These are phyloP conservation scores for Rhodotorula taiwanensis DNA, from an alignment of 768 basidiomycete species.

Conservation along the genomic window DNA sequence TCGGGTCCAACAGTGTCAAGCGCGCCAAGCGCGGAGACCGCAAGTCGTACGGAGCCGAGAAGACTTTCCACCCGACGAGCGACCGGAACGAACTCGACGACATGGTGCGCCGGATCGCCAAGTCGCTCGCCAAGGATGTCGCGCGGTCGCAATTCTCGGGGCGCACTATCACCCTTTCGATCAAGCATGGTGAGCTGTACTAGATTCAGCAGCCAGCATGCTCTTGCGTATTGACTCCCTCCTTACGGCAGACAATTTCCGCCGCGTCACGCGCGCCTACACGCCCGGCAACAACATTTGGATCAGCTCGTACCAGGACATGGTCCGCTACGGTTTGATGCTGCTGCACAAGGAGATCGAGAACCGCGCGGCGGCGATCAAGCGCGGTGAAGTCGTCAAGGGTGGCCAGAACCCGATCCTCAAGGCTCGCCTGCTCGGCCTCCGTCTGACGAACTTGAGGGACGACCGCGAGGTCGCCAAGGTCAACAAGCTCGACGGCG, in stretches of 20 bases:
- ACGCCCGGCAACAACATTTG: constrained; percentile 68
- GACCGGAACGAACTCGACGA: constrained; percentile 11
- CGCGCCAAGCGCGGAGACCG: constrained; percentile 70
- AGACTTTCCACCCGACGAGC: constrained; percentile 10
- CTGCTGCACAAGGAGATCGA: constrained; percentile 74
- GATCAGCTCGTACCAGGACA: constrained; percentile 56
- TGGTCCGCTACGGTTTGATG: constrained; percentile 76
- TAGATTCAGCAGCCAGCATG: neutral
- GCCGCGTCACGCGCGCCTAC: constrained; percentile 80
- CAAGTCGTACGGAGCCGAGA: constrained; percentile 86
- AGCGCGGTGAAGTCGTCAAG: constrained; percentile 23
- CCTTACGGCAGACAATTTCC: constrained; percentile 59
- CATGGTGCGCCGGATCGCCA: constrained; percentile 58
- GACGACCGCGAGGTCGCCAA: constrained; percentile 49
- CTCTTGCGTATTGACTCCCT: neutral
- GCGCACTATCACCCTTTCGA: constrained; percentile 72
- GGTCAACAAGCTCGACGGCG: constrained; percentile 27
- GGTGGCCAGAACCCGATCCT: constrained; percentile 51
- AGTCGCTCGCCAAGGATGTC: constrained; percentile 76
- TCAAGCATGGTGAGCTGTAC: constrained; percentile 59
- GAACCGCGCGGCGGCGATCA: constrained; percentile 6
- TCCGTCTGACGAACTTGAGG: constrained; percentile 80
- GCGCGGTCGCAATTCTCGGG: constrained; percentile 71
- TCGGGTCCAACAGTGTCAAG: constrained; percentile 73
- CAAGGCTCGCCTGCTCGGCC: constrained; percentile 63